phyloP scores from a whole-genome alignment of 78 protist genomes.

The Chrysochromulina tobinii region DNA sequence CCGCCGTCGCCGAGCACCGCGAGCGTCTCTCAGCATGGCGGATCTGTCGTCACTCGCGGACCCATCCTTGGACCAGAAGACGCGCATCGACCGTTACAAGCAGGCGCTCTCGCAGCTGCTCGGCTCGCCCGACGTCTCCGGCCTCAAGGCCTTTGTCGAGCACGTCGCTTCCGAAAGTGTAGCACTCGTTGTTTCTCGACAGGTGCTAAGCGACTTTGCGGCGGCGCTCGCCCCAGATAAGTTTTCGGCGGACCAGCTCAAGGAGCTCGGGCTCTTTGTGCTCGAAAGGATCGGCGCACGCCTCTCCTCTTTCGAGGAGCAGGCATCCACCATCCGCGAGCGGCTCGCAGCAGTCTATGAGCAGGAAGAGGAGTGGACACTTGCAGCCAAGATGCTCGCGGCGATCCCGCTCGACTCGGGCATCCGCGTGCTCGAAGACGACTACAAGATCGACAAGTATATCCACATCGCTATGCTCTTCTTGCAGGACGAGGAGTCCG shows the following conservation, averaged over 20 bases:
- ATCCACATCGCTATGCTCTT: slow-evolving; percentile 79
- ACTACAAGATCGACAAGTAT: slow-evolving; percentile 74
- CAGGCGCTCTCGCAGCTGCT: slow-evolving; percentile 34
- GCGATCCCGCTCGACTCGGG: slow-evolving; percentile 83
- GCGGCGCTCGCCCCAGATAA: not conserved
- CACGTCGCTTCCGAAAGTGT: slow-evolving; percentile 35
- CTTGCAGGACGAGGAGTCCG: slow-evolving; percentile 78
- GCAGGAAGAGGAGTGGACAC: slow-evolving; percentile 72
- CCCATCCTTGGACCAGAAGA: slow-evolving; percentile 33
- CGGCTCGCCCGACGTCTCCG: slow-evolving; percentile 6
- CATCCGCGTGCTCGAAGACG: slow-evolving; percentile 67
- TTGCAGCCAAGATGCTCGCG: slow-evolving; percentile 66
- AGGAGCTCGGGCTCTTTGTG: slow-evolving; percentile 35
- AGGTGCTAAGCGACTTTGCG: slow-evolving; percentile 49
- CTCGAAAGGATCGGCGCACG: slow-evolving; percentile 65
- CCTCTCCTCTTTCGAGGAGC: slow-evolving; percentile 74
- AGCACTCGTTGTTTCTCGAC: slow-evolving; percentile 73
- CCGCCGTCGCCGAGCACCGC: too few species aligned
- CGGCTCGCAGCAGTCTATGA: slow-evolving; percentile 64
- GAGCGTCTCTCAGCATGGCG: too few species aligned
- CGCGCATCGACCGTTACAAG: slow-evolving; percentile 64
- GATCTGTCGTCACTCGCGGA: too few species aligned
- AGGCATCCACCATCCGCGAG: slow-evolving; percentile 46
- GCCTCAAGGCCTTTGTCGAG: slow-evolving; percentile 44
- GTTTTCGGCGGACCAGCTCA: slow-evolving; percentile 14